Conservation (phyloP, 768 basidiomycete species). For the Brasilioporus rufonigricans region DNA sequence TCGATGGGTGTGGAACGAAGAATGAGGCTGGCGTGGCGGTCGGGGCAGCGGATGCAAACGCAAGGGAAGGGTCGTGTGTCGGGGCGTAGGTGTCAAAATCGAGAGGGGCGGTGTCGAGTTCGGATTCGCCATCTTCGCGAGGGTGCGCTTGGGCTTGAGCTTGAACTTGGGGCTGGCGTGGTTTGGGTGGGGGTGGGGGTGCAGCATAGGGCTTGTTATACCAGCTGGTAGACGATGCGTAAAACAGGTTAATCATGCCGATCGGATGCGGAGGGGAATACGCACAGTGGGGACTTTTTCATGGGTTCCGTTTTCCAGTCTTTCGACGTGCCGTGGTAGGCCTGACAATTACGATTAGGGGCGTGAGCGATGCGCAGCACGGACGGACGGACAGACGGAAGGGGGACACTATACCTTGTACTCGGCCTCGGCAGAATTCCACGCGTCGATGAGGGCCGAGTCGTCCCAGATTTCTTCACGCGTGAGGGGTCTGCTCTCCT, state of each 20-base stretch:
- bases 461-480: constrained; percentile 86
- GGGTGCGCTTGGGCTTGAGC: not conserved
- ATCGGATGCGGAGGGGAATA: constrained; percentile 6
- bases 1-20: constrained; percentile 31
- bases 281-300: constrained; percentile 73
- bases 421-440: constrained; percentile 82
- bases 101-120: constrained; percentile 57
- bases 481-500: constrained; percentile 61
- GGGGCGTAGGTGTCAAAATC: constrained; percentile 73
- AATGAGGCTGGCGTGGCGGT: constrained; percentile 12
- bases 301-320: constrained; percentile 68
- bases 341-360: constrained; percentile 31
- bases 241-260: not conserved
- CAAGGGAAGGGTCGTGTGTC: constrained; percentile 62
- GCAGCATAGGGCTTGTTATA: constrained; percentile 57
- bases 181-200: constrained; percentile 13
- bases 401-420: constrained; percentile 49
- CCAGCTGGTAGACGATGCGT: constrained; percentile 53
- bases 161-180: constrained; percentile 9
- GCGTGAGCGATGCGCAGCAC: not conserved
- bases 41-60: constrained; percentile 24
- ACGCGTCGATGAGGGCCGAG: constrained; percentile 76
- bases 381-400: not conserved
- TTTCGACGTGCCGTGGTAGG: constrained; percentile 65
- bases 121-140: constrained; percentile 17